phyloP scores from a whole-genome alignment of 1,284 basidiomycete species.

The Ceratobasidium sp. region DNA sequence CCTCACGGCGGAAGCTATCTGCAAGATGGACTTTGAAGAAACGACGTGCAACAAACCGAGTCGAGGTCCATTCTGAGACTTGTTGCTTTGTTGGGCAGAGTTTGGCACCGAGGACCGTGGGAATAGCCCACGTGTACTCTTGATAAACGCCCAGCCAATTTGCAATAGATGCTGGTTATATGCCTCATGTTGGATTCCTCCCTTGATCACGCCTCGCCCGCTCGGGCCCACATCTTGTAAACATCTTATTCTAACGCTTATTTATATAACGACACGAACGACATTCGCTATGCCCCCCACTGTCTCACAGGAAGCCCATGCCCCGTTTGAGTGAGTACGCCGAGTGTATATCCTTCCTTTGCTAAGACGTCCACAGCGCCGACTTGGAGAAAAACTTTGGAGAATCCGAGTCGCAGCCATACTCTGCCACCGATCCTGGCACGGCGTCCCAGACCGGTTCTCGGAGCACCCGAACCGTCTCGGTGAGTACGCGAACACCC shows the following conservation, averaged over 20 bases:
- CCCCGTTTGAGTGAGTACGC: constrained; percentile 26
- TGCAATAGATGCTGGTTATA: constrained; percentile 5
- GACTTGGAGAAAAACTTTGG: constrained; percentile 8
- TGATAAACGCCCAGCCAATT: constrained; percentile 1
- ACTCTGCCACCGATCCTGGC: constrained; percentile 8
- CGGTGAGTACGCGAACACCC: background rate
- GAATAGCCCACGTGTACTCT: constrained; percentile 19
- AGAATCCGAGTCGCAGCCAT: constrained; percentile 11
- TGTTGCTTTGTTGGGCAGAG: constrained; percentile 10
- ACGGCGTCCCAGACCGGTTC: constrained; percentile 9
- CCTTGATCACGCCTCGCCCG: constrained; percentile 1
- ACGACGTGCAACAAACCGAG: background rate
- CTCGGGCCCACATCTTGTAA: constrained; percentile 10
- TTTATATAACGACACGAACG: constrained; percentile 27
- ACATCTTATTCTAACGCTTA: background rate
- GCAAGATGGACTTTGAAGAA: background rate
- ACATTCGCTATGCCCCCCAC: constrained; percentile 17
- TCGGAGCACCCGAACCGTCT: background rate
- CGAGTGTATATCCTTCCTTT: background rate
- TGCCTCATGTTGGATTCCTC: constrained; percentile 26
- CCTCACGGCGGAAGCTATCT: background rate
- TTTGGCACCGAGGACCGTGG: constrained; percentile 21
- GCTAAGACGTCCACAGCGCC: constrained; percentile 6
- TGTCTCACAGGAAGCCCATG: constrained; percentile 10
- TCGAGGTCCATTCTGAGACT: background rate